A percentile compares a stretch with the other conserved stretches of the same genome.
These are phyloP conservation scores for Cutaneotrichosporon sp. DNA, from an alignment of 1,284 basidiomycete species.

Conservation along the genomic window DNA sequence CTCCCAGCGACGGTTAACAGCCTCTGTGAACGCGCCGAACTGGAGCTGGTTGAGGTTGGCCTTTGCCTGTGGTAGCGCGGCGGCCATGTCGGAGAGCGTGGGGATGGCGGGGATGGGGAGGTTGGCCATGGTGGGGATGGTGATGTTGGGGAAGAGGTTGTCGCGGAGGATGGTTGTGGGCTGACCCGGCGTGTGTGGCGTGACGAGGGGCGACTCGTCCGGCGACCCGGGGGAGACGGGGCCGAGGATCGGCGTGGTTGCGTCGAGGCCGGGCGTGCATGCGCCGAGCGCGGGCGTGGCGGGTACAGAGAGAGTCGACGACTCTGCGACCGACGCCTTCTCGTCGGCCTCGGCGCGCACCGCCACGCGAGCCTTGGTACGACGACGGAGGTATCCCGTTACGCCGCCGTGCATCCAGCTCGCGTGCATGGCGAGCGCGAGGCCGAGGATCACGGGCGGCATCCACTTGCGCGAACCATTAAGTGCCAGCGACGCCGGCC, in stretches of 20 bases:
- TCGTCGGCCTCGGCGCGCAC: background rate
- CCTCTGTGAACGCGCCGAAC: slow-evolving; percentile 29
- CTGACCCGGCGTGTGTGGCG: slow-evolving; percentile 35
- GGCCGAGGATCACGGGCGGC: slow-evolving; percentile 49
- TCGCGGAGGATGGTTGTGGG: slow-evolving; percentile 23
- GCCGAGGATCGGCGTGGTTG: slow-evolving; percentile 6
- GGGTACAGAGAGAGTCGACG: background rate
- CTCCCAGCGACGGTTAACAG: slow-evolving; percentile 35
- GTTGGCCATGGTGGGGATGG: slow-evolving; percentile 16
- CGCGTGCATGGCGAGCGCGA: slow-evolving; percentile 55
- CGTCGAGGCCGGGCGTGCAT: background rate
- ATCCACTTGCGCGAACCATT: slow-evolving; percentile 43
- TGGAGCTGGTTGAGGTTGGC: slow-evolving; percentile 13
- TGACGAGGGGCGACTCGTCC: slow-evolving; percentile 41
- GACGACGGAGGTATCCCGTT: slow-evolving; percentile 52
- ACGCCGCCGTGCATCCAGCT: slow-evolving; percentile 57
- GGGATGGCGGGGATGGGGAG: slow-evolving; percentile 21
- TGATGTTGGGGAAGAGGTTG: slow-evolving; percentile 22
- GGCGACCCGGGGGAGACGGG: slow-evolving; percentile 19
- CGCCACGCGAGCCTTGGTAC: slow-evolving; percentile 4
- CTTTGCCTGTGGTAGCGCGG: slow-evolving; percentile 19
- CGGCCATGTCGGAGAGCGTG: slow-evolving; percentile 16
- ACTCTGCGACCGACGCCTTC: background rate
- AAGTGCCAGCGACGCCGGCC: slow-evolving; percentile 38
- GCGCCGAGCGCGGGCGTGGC: background rate